A percentile compares a stretch with the other conserved stretches of the same genome.
Evolutionary conservation across 768 basidiomycete species (phyloP).

Genomic region (Boletus rufocinnamomeus): DNA sequence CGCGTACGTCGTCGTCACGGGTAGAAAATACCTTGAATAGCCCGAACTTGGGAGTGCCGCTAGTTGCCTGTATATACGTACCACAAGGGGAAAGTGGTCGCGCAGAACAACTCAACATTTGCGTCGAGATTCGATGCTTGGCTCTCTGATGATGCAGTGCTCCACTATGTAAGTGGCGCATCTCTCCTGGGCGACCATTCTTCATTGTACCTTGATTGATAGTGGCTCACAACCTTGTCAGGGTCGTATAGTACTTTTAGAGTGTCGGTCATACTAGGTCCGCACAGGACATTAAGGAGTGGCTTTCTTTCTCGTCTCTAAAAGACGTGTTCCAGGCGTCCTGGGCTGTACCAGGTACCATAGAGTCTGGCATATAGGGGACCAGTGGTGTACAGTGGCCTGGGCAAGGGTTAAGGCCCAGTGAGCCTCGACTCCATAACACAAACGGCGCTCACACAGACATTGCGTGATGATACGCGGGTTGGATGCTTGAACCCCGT

Average conservation of each 20-base stretch:
- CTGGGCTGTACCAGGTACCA: constrained; percentile 5
- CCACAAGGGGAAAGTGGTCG: constrained; percentile 49
- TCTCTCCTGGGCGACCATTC: constrained; percentile 46
- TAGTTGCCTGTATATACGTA: constrained; percentile 23
- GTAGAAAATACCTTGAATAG: constrained; percentile 47
- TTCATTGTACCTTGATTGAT: constrained; percentile 35
- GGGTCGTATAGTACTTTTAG: constrained; percentile 53
- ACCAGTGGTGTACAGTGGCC: too few species aligned
- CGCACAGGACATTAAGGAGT: neutral
- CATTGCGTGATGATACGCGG: too few species aligned
- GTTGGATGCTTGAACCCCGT: too few species aligned
- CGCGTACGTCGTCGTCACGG: constrained; percentile 38
- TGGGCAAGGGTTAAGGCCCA: too few species aligned
- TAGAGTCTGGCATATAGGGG: neutral
- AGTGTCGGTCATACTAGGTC: too few species aligned
- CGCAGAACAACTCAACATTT: constrained; percentile 44
- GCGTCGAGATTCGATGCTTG: neutral
- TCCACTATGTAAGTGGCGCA: constrained; percentile 37
- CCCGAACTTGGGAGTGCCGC: constrained; percentile 41
- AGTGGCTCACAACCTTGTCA: constrained; percentile 41
- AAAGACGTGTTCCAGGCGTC: neutral
- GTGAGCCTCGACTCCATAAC: too few species aligned
- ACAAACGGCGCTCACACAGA: too few species aligned
- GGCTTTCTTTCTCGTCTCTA: constrained; percentile 23
- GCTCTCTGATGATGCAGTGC: constrained; percentile 33